Percentiles rank a stretch among this genome's conserved stretches.
phyloP scores from a whole-genome alignment of 1,139 yeast genomes.

The Dujonia santamariae region DNA sequence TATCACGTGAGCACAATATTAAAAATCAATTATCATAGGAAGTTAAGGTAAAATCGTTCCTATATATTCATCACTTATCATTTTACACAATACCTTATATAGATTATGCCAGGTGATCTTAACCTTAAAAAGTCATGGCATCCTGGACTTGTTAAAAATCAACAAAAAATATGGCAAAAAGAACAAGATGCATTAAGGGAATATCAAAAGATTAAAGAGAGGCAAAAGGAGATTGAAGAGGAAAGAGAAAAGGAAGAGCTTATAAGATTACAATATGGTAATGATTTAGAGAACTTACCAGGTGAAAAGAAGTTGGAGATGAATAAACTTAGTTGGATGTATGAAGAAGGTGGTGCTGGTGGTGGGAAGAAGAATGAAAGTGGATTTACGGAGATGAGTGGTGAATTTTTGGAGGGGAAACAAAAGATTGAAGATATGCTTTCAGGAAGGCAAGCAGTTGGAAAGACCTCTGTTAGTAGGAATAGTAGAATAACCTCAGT shows the following conservation, averaged over 20 bases:
- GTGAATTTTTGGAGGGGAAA: constrained; percentile 35
- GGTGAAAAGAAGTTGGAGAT: constrained; percentile 41
- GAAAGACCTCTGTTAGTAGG: no score
- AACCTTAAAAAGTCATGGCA: constrained; percentile 95
- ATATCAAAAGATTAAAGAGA: constrained; percentile 60
- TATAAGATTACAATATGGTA: constrained; percentile 48
- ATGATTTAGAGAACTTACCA: constrained; percentile 29
- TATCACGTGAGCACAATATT: no score
- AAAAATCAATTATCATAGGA: no score
- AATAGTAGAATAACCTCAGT: constrained; percentile 15
- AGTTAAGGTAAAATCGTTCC: no score
- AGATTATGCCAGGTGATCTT: constrained; percentile 67
- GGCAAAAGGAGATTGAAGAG: constrained; percentile 60
- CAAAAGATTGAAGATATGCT: constrained; percentile 32
- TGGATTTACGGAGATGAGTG: constrained; percentile 33
- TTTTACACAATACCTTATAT: no score
- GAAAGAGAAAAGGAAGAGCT: constrained; percentile 66
- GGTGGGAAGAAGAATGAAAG: constrained; percentile 21
- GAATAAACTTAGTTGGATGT: constrained; percentile 81
- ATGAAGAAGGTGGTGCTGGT: constrained; percentile 54
- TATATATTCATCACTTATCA: no score
- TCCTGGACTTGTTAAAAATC: constrained; percentile 83
- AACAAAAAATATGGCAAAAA: constrained; percentile 77
- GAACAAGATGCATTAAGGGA: constrained; percentile 80
- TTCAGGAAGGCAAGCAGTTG: constrained; percentile 14